Evolutionary conservation across 225 moss, liverwort and hornwort genomes (phyloP), one percentile per base, ranked within the genome.

Genomic region (Ulota crispa): DNA sequence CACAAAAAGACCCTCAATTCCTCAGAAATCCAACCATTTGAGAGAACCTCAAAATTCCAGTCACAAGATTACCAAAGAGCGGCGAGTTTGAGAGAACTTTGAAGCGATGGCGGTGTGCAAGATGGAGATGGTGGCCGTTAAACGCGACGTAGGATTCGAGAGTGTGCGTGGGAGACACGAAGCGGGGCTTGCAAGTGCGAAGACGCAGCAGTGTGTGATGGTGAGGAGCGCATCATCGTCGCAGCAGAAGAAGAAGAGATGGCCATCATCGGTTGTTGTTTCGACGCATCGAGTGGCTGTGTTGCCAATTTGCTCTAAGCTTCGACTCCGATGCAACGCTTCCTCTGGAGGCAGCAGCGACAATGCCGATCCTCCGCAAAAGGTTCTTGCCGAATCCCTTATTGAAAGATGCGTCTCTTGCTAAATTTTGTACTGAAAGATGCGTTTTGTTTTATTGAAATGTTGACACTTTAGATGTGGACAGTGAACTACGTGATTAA

Each of bases 71-170:
- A 43, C 23, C 4, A 14, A 3, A n/a, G 15, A 50, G 18, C 16
- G 18, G 18, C 5, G 18, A 50, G 50, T 50, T 50, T 16, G 34
- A 34, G 18, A 2, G 50, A 50, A 16, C 53, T 37, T 39, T 39
- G 39, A 39, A 64, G 42, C 7, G 6, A 85, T 85, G 85, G 85
- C 81, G 36, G 62, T 78, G 78, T 87, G 83, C 81, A 75, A 59
- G 71, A 83, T 85, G 87, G 81, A 89, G 34, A 28, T 74, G 59
- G 10, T 81, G 24, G 65, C 34, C 57, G 59, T 57, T 9, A 65
- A 66, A 24, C 34, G 31, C 2, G 67, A 54, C 2, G 54, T 15
- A 23, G 36, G 70, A 1, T 62, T 81, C 27, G 76, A 78, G 20
- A 37, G 66, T 12, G 68, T 36, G 21, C 9, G 78, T 24, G 75